phyloP scores from a whole-genome alignment of 192 early-diverging fungal genomes.

The Funneliformis mosseae region DNA sequence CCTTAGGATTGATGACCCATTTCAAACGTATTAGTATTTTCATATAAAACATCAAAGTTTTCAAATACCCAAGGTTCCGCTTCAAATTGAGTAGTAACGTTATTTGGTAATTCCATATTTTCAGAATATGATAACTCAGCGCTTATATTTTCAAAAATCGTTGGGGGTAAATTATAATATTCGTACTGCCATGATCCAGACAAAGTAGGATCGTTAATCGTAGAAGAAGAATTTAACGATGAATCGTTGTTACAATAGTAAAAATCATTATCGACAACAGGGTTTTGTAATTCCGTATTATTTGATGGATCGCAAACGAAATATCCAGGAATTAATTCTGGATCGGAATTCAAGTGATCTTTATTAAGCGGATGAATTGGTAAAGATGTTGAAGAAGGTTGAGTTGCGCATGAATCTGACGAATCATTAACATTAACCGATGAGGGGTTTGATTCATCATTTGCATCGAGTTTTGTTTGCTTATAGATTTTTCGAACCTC shows the following conservation, averaged over 20 bases:
- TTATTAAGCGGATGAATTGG: neutral
- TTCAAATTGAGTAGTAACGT: neutral
- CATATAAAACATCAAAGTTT: no score
- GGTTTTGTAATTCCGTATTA: neutral
- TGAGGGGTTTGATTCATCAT: neutral
- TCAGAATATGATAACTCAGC: neutral
- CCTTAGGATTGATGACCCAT: no score
- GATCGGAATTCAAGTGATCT: neutral
- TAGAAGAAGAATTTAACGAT: neutral
- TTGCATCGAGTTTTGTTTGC: neutral
- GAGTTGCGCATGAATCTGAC: neutral
- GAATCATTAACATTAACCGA: neutral
- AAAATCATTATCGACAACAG: neutral
- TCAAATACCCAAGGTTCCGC: neutral
- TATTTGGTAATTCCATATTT: neutral
- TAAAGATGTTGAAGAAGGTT: neutral
- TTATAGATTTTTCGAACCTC: slow-evolving; percentile 13
- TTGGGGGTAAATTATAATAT: neutral
- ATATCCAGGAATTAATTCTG: neutral
- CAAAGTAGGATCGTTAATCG: neutral
- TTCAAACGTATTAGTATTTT: no score
- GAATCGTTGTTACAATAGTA: neutral
- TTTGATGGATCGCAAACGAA: neutral
- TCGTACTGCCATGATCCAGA: neutral
- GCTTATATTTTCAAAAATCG: neutral